Evolutionary conservation across 345 rosid genomes (phyloP).

Genomic region (Rhodamnia argentea): DNA sequence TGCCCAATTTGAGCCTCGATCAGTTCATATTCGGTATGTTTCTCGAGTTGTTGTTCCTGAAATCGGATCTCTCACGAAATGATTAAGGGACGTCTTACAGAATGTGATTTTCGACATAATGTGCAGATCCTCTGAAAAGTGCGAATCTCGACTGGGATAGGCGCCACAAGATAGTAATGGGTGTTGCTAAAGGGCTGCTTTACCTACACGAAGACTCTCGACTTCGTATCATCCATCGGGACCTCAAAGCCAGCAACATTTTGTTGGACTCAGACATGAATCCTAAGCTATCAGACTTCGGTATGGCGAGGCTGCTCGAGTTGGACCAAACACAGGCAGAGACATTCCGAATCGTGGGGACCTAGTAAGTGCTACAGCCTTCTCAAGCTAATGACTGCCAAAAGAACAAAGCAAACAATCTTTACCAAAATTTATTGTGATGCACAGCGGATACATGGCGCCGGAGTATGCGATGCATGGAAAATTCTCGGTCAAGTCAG

Average conservation of each 20-base stretch:
- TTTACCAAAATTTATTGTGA: neutral
- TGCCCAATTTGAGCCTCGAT: no score
- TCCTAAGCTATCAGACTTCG: constrained; percentile 43
- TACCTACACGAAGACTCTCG: constrained; percentile 42
- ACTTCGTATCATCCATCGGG: constrained; percentile 38
- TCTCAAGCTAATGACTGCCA: neutral
- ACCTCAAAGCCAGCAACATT: constrained; percentile 36
- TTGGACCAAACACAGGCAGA: constrained; percentile 25
- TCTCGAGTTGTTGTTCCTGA: no score
- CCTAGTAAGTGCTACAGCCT: constrained; percentile 15
- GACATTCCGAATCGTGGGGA: constrained; percentile 27
- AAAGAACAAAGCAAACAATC: neutral
- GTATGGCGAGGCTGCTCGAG: constrained; percentile 34
- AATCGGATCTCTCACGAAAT: no score
- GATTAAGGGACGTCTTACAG: neutral
- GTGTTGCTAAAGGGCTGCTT: constrained; percentile 34
- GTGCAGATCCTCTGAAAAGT: constrained; percentile 12
- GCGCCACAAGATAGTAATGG: constrained; percentile 23
- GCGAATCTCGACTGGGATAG: constrained; percentile 16
- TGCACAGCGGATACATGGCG: constrained; percentile 32
- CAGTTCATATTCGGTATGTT: no score
- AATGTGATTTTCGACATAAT: neutral
- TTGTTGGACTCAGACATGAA: constrained; percentile 31
- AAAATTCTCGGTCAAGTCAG: constrained; percentile 37
- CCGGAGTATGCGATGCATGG: constrained; percentile 48